Conservation (phyloP, 768 basidiomycete species). For the Sutorius australiensis region DNA sequence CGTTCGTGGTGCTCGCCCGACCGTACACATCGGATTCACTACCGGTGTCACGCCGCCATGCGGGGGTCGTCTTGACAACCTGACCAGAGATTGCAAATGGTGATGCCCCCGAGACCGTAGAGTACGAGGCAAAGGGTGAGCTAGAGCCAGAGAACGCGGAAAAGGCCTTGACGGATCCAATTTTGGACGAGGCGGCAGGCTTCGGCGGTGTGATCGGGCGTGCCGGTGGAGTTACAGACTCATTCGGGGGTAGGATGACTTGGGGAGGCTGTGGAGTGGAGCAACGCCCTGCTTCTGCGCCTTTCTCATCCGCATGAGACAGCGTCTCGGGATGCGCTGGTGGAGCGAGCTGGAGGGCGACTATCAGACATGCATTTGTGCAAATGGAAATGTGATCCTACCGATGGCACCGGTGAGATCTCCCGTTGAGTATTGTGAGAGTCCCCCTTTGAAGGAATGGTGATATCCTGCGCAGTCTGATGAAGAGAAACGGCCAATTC, state of each 20-base stretch:
- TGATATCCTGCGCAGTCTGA: constrained; percentile 12
- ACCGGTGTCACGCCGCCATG: constrained; percentile 22
- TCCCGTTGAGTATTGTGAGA: not conserved
- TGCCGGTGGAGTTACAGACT: constrained; percentile 8
- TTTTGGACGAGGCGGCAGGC: constrained; percentile 5
- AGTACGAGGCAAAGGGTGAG: constrained; percentile 35
- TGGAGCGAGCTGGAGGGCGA: constrained; percentile 11
- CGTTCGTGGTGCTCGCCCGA: not conserved
- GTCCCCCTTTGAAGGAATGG: constrained; percentile 1
- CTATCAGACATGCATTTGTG: constrained; percentile 7
- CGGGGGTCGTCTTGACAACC: constrained; percentile 18
- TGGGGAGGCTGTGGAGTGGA: constrained; percentile 10
- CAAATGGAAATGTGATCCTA: constrained; percentile 3
- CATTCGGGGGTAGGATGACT: constrained; percentile 1
- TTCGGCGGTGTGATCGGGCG: constrained; percentile 14
- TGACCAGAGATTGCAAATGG: constrained; percentile 22
- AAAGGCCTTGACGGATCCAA: constrained; percentile 30
- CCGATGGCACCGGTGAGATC: constrained; percentile 12
- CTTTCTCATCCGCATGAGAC: constrained; percentile 11
- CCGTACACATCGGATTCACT: constrained; percentile 9
- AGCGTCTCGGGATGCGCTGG: not conserved
- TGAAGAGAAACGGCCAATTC: constrained; percentile 16
- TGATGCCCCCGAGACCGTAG: constrained; percentile 21
- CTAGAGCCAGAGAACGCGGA: constrained; percentile 36
- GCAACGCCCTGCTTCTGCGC: constrained; percentile 4